A percentile compares a stretch with the other conserved stretches of the same genome.
Conservation (phyloP, 75 land plant species). For the Selaginella tamariscina region DNA sequence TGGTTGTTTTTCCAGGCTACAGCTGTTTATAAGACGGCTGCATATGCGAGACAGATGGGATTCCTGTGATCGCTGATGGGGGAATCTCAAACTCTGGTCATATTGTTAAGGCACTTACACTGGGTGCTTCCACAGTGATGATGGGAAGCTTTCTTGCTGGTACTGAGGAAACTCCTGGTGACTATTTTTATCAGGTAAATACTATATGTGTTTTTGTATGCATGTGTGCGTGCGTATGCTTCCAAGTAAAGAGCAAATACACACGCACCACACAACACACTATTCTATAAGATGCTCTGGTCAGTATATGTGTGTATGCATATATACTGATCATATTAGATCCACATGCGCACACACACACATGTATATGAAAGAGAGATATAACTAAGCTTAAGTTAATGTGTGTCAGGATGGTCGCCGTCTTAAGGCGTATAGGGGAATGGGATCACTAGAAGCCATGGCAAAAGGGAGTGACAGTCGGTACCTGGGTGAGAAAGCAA, state of each 20-base stretch:
- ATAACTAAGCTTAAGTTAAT: background rate
- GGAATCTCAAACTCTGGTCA: conserved; percentile 95
- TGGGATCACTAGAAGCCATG: conserved; percentile 99
- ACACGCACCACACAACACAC: no score
- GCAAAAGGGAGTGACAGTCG: conserved; percentile 90
- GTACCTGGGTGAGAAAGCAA: conserved; percentile 80
- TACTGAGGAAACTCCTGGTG: conserved; percentile 83
- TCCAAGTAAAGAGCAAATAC: no score
- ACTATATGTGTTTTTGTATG: no score
- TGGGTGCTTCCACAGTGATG: conserved; percentile 98
- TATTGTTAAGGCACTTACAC: conserved; percentile 76
- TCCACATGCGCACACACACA: no score
- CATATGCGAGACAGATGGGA: conserved; percentile 45
- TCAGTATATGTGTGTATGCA: no score
- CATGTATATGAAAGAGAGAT: no score
- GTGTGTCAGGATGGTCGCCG: conserved; percentile 43
- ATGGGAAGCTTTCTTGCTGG: conserved; percentile 99
- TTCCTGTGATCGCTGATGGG: conserved; percentile 96
- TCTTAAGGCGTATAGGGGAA: conserved; percentile 82
- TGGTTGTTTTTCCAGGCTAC: conserved; percentile 51
- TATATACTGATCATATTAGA: no score
- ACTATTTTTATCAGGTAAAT: conserved; percentile 41
- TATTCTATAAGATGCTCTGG: no score
- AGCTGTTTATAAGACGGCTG: conserved; percentile 89
- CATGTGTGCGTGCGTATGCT: no score